phyloP scores from a whole-genome alignment of 108 stramenopile species.

The Nannochloropsis oceanica region DNA sequence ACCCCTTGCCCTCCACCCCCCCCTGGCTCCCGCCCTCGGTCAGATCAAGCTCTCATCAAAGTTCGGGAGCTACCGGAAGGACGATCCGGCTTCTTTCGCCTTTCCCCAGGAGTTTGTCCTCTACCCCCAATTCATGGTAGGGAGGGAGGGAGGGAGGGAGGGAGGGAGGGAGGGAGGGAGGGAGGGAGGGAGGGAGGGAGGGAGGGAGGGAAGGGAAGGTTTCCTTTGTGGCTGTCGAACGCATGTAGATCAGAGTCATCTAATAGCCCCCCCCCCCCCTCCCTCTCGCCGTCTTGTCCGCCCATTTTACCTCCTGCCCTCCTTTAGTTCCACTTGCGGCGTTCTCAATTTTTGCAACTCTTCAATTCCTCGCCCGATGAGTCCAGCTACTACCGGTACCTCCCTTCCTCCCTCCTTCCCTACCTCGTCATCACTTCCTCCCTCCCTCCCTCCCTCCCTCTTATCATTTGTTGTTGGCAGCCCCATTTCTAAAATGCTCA shows the following conservation, averaged over 20 bases:
- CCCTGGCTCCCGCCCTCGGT: neutral
- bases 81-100: slow-evolving; percentile 74
- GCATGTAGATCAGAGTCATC: too few relatives aligned
- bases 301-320: neutral
- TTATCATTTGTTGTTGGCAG: too few relatives aligned
- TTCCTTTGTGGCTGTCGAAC: neutral
- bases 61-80: slow-evolving; percentile 89
- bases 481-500: too few relatives aligned
- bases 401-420: neutral
- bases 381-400: slow-evolving; percentile 79
- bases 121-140: slow-evolving; percentile 95
- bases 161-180: slow-evolving; percentile 65
- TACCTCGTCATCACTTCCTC: neutral
- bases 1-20: neutral
- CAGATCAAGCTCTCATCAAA: slow-evolving; percentile 84
- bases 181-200: slow-evolving; percentile 39
- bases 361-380: slow-evolving; percentile 98
- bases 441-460: neutral
- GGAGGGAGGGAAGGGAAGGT: neutral
- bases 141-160: too few relatives aligned
- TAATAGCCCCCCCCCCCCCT: neutral
- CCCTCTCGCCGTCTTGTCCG: neutral
- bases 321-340: slow-evolving; percentile 39
- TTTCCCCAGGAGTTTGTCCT: slow-evolving; percentile 84
- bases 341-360: slow-evolving; percentile 55